phyloP scores from a whole-genome alignment of 768 basidiomycete genomes.

The Xerocomellus intermedius region DNA sequence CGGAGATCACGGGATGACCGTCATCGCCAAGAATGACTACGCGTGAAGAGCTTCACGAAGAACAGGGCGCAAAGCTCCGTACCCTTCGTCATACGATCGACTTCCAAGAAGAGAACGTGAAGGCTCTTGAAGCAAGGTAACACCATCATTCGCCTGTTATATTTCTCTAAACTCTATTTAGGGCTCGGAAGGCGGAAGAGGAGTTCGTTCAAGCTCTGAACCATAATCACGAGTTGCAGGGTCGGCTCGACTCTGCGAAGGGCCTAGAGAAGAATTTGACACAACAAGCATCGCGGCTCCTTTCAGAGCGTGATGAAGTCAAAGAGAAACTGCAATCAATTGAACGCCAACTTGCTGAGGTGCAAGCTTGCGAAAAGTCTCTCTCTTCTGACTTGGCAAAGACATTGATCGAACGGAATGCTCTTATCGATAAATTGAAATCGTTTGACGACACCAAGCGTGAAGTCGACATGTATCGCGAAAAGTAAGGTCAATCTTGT shows the following conservation, averaged over 20 bases:
- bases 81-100: constrained; percentile 31
- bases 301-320: constrained; percentile 24
- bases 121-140: constrained; percentile 28
- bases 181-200: constrained; percentile 21
- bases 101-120: constrained; percentile 30
- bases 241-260: constrained; percentile 26
- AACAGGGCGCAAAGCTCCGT: constrained; percentile 27
- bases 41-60: constrained; percentile 23
- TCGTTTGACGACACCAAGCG: constrained; percentile 14
- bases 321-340: constrained; percentile 13
- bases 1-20: constrained; percentile 12
- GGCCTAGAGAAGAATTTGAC: constrained; percentile 23
- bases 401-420: constrained; percentile 19
- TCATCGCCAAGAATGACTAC: constrained; percentile 21
- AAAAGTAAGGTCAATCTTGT: constrained; percentile 21
- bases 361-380: constrained; percentile 15
- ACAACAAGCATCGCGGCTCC: constrained; percentile 26
- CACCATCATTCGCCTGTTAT: not conserved
- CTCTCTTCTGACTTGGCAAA: constrained; percentile 18
- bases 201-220: constrained; percentile 17
- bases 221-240: constrained; percentile 27
- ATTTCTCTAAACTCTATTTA: constrained; percentile 15
- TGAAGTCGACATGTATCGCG: constrained; percentile 22
- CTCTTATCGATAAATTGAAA: constrained; percentile 20
- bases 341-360: constrained; percentile 20